Evolutionary conservation across 192 early-diverging fungal species (phyloP).

Genomic region (Backusella macrospora): DNA sequence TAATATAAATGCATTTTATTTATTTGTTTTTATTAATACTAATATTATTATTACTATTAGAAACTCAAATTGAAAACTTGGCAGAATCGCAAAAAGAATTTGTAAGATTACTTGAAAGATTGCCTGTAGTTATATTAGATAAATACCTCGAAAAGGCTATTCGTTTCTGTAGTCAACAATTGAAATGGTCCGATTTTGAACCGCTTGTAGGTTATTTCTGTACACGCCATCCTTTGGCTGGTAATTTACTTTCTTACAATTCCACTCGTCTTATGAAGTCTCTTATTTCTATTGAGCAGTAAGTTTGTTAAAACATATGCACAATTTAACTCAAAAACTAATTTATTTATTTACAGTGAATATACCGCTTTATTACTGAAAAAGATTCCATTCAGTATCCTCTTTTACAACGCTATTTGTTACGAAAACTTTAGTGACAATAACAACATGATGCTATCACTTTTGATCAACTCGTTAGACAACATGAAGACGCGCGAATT

Average conservation of each 20-base stretch:
- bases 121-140: slow-evolving; percentile 28
- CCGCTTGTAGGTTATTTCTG: slow-evolving; percentile 46
- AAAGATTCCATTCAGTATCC: slow-evolving; percentile 11
- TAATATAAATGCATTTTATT: no score
- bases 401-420: slow-evolving; percentile 26
- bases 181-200: slow-evolving; percentile 23
- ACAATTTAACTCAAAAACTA: neutral
- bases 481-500: neutral
- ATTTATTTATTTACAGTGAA: neutral
- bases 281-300: slow-evolving; percentile 16
- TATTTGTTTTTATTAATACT: no score
- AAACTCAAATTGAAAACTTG: slow-evolving; percentile 16
- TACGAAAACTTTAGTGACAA: neutral
- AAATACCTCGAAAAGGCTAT: slow-evolving; percentile 33
- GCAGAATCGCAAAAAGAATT: neutral
- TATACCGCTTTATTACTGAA: slow-evolving; percentile 5
- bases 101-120: slow-evolving; percentile 11
- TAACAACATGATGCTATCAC: neutral
- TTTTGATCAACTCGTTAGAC: slow-evolving; percentile 8
- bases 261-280: slow-evolving; percentile 5
- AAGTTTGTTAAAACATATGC: slow-evolving; percentile 1
- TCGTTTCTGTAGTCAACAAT: slow-evolving; percentile 12
- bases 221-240: slow-evolving; percentile 43
- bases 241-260: slow-evolving; percentile 39
- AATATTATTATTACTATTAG: slow-evolving; percentile 10